These are phyloP conservation scores for Mycena latifolia DNA, from an alignment of 768 basidiomycete species.

Conservation along the genomic window DNA sequence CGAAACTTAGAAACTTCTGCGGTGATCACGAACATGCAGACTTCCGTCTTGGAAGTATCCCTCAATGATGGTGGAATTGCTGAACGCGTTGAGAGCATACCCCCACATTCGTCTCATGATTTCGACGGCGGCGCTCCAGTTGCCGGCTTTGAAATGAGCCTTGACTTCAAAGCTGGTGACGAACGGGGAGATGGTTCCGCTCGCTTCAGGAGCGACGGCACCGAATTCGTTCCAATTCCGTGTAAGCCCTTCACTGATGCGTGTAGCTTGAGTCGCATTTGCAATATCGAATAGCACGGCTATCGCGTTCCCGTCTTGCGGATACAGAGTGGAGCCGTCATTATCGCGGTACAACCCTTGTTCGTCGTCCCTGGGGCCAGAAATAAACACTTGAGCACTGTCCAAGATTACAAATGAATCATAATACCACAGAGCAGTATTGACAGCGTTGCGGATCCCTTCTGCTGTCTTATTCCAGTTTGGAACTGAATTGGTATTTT, in stretches of 20 bases:
- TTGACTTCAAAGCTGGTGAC: neutral
- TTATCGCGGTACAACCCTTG: constrained; percentile 1
- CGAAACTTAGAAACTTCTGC: neutral
- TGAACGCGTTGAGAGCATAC: neutral
- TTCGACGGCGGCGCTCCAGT: neutral
- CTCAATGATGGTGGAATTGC: neutral
- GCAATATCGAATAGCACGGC: constrained; percentile 1
- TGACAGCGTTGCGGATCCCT: no score
- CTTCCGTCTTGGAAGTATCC: neutral
- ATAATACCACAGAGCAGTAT: no score
- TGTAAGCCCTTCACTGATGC: neutral
- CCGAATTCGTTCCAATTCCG: neutral
- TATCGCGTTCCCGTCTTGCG: neutral
- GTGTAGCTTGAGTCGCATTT: neutral
- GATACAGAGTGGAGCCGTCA: neutral
- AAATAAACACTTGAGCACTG: no score
- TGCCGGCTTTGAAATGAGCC: constrained; percentile 5
- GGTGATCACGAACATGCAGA: neutral
- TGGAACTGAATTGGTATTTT: no score
- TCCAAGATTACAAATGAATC: no score
- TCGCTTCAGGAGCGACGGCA: neutral
- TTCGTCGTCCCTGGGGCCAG: no score
- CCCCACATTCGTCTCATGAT: neutral
- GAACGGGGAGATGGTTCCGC: neutral
- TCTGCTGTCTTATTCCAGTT: no score